phyloP scores from a whole-genome alignment of 2,329 filamentous ascomycete genomes.

The Cryoendolithus antarcticus region DNA sequence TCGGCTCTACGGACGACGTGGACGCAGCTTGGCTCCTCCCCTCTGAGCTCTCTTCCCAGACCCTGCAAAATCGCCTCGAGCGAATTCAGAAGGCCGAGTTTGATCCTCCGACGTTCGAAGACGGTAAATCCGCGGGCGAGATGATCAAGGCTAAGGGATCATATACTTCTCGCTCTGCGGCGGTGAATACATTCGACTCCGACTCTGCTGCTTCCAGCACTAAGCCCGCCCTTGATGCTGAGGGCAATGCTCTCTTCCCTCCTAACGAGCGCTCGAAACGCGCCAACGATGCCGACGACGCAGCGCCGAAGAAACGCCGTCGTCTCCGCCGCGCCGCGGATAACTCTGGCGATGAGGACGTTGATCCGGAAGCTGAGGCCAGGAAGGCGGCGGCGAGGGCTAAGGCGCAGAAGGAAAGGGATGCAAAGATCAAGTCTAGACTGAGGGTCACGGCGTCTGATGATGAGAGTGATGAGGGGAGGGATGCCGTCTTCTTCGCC shows the following conservation, averaged over 20 bases:
- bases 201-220: constrained; percentile 30
- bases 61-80: constrained; percentile 57
- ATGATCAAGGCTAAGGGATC: constrained; percentile 60
- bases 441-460: constrained; percentile 73
- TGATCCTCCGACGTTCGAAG: constrained; percentile 56
- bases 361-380: constrained; percentile 47
- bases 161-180: constrained; percentile 41
- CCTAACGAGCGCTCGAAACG: constrained; percentile 19
- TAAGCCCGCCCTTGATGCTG: constrained; percentile 6
- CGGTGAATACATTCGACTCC: constrained; percentile 57
- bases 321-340: constrained; percentile 38
- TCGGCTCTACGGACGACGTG: constrained; percentile 55
- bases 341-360: constrained; percentile 42
- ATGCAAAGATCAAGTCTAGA: constrained; percentile 69
- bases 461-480: constrained; percentile 74
- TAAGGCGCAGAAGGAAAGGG: constrained; percentile 43
- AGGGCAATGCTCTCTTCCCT: constrained; percentile 17
- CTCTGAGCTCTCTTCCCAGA: constrained; percentile 47
- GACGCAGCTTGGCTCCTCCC: constrained; percentile 73
- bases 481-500: constrained; percentile 62
- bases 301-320: constrained; percentile 49
- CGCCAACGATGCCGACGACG: constrained; percentile 23
- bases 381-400: constrained; percentile 52
- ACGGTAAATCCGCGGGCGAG: constrained; percentile 61
- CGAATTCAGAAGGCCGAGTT: constrained; percentile 68